Percentiles rank a stretch among this genome's conserved stretches.
These are phyloP conservation scores for Macadamia integrifolia DNA, from an alignment of 164 flowering plant species.

Conservation along the genomic window DNA sequence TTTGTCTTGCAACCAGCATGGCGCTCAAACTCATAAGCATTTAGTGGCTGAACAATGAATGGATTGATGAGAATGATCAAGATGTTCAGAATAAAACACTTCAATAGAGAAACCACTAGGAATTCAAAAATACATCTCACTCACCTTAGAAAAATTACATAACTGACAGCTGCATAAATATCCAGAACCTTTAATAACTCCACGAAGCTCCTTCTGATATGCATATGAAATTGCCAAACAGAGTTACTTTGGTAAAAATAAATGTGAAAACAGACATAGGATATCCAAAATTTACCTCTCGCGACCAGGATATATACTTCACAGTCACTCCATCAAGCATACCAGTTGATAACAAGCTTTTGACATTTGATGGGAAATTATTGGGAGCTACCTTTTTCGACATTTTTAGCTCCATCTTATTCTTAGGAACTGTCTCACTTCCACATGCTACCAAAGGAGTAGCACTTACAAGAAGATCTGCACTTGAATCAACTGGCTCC, in stretches of 20 bases:
- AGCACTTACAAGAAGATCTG: slow-evolving; percentile 3
- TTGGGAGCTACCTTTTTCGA: slow-evolving; percentile 49
- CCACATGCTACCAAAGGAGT: slow-evolving; percentile 17
- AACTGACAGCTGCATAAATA: slow-evolving; percentile 67
- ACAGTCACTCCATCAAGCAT: slow-evolving; percentile 74
- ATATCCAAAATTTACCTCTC: slow-evolving; percentile 38
- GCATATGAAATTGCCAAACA: slow-evolving; percentile 2
- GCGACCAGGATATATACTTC: slow-evolving; percentile 53
- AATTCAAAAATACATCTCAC: background rate
- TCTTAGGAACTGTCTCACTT: slow-evolving; percentile 23
- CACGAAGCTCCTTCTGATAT: slow-evolving; percentile 49
- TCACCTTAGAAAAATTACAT: slow-evolving; percentile 58
- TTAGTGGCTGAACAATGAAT: slow-evolving; percentile 36
- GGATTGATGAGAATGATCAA: slow-evolving; percentile 2
- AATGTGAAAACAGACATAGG: background rate
- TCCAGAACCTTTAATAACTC: slow-evolving; percentile 66
- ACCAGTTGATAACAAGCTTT: slow-evolving; percentile 61
- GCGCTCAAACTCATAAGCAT: slow-evolving; percentile 73
- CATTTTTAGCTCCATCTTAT: slow-evolving; percentile 32
- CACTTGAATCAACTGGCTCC: slow-evolving; percentile 23
- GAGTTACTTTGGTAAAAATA: background rate
- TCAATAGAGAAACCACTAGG: background rate
- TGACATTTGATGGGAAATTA: slow-evolving; percentile 63
- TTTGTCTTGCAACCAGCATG: slow-evolving; percentile 78
- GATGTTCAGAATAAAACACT: background rate